phyloP scores from a whole-genome alignment of 345 rosid species.

The Gossypium raimondii region DNA sequence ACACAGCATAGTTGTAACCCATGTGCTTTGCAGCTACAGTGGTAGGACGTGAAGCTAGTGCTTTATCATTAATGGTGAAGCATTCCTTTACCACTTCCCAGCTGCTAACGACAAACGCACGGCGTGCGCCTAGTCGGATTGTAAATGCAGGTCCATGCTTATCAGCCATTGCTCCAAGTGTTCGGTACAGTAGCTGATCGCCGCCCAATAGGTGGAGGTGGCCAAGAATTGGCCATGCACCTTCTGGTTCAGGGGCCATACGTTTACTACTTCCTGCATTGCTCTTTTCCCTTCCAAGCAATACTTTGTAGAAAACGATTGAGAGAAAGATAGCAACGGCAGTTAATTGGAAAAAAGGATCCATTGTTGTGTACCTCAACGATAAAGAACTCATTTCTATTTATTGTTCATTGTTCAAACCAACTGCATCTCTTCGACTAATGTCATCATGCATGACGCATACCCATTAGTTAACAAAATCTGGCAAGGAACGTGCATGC shows the following conservation, averaged over 20 bases:
- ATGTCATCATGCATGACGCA: not conserved
- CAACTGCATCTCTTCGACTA: not conserved
- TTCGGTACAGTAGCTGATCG: conserved; percentile 21
- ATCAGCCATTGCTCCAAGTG: conserved; percentile 28
- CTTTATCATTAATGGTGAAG: conserved; percentile 18
- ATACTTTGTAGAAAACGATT: conserved; percentile 13
- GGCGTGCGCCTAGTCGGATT: conserved; percentile 18
- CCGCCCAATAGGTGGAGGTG: conserved; percentile 26
- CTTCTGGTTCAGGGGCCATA: conserved; percentile 10
- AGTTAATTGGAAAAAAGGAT: conserved; percentile 14
- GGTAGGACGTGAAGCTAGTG: conserved; percentile 6
- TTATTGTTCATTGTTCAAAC: conserved; percentile 11
- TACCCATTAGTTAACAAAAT: not conserved
- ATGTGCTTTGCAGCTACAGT: conserved; percentile 7
- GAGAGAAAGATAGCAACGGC: conserved; percentile 5
- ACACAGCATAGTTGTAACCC: conserved; percentile 10
- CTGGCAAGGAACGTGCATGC: conserved; percentile 1
- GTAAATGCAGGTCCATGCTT: conserved; percentile 22
- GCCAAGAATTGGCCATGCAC: conserved; percentile 27
- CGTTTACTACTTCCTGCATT: not conserved
- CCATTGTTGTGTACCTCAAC: conserved; percentile 18
- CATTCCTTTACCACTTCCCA: conserved; percentile 29
- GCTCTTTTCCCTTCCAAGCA: not conserved
- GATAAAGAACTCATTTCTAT: conserved; percentile 7
- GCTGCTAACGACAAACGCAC: conserved; percentile 25